These are phyloP conservation scores for Phytophthora sp. DNA, from an alignment of 352 stramenopile species.

Conservation along the genomic window DNA sequence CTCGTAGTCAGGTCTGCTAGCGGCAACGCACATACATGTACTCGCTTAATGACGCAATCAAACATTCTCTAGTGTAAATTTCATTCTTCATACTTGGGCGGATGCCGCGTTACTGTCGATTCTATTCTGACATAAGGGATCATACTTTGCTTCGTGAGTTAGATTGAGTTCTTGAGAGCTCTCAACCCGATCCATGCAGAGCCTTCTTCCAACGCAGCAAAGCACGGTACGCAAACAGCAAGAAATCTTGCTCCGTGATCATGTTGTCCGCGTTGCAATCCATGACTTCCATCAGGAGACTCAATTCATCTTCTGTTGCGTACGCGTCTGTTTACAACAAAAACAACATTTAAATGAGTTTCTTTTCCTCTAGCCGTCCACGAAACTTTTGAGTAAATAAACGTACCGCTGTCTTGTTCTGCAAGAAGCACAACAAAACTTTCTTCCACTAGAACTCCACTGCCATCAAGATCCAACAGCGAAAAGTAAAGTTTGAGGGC, in stretches of 20 bases:
- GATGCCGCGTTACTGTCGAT: slow-evolving; percentile 11
- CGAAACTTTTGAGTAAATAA: no score
- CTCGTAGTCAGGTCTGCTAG: no score
- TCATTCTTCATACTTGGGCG: slow-evolving; percentile 25
- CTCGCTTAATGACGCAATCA: no score
- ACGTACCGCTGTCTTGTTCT: slow-evolving; percentile 81
- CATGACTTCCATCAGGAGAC: slow-evolving; percentile 79
- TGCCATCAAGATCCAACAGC: slow-evolving; percentile 72
- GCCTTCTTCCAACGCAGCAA: slow-evolving; percentile 69
- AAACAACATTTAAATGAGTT: background rate
- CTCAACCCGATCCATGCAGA: slow-evolving; percentile 32
- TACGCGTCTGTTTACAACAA: slow-evolving; percentile 65
- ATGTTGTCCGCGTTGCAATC: slow-evolving; percentile 80
- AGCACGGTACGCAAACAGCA: slow-evolving; percentile 83
- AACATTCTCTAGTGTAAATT: background rate
- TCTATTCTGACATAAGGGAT: slow-evolving; percentile 30
- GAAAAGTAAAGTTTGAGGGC: slow-evolving; percentile 79
- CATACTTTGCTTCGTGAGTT: slow-evolving; percentile 19
- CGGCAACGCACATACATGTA: no score
- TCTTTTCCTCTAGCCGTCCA: no score
- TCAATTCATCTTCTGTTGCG: slow-evolving; percentile 81
- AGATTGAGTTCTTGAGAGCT: slow-evolving; percentile 2
- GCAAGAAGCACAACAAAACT: slow-evolving; percentile 82
- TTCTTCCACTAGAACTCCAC: slow-evolving; percentile 76
- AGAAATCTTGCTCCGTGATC: slow-evolving; percentile 82